Base-by-base conservation (phyloP, 768 basidiomycete genomes). In the Epithele typhae region DNA sequence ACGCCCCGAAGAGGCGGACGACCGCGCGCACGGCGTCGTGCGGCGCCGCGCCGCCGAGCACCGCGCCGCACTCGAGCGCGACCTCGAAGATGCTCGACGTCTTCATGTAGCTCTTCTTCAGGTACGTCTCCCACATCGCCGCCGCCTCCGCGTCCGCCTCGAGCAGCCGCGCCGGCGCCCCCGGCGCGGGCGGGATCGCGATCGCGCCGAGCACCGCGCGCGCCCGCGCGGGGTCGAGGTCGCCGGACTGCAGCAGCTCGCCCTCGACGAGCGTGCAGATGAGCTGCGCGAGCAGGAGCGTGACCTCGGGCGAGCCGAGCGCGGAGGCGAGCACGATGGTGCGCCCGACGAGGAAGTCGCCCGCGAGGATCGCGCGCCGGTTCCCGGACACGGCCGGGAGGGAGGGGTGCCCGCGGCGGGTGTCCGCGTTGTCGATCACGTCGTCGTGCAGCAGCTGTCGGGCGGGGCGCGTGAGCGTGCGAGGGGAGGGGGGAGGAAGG, bases 31-130 rank as follows among this genome's bases (percentile, higher is more conserved):
- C 15, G 17, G 38, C 17, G 19, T 40, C 38, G 17, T 17, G 7
- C 18, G 18, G 17, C 23, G 38, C 19, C 17, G 38, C 38, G 4
- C 38, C 38, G 4, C 38, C 38, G 18, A 40, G 19, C 17, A 40
- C 23, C 7, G 23, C 38, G 7, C 17, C 38, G 9, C 18, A 17
- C 38, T 40, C 18, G 17, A 40, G 17, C 15, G 38, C 38, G 9
- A 14, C 17, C 19, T n/a, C 17, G 15, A 40, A 40, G 7, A 40
- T 14, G 38, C 38, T 40, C 38, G 38, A n/a, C 5, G 38, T 40
- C 38, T 40, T 40, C 38, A 40, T 40, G 38, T 40, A 40, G 17
- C 17, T 40, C 38, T 40, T 40, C 38, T 40, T 19, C 19, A 40
- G 38, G 38, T 40, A 40, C 18, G 17, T 22, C 19, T 40, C 5